Evolutionary conservation across 768 basidiomycete species (phyloP), one percentile per base, ranked within the genome.

Genomic region (Pleurotus cornucopiae): DNA sequence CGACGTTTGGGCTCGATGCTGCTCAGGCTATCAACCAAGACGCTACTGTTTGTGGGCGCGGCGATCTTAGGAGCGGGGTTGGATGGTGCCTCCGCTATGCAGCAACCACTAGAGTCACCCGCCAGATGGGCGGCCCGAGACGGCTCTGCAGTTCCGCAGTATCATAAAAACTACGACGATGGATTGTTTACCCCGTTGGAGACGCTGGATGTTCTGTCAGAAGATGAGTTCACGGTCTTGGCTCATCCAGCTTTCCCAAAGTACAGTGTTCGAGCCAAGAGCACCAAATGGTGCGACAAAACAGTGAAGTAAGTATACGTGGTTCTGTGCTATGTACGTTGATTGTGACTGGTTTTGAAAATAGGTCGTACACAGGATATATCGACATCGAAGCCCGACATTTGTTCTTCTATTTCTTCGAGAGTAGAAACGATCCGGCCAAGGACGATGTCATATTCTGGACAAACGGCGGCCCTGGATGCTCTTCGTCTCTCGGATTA

Each of bases 331-430:
- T 44, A 11, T 25, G n/a, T 16, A 37, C 37, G 23, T 11, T 12
- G 21, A 26, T 25, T n/a, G 5, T 9, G n/a, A 25, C 47, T 11
- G 18, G 1, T 13, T 34, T 49, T 46, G 4, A 30, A 14, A 41
- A 6, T 21, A 78, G 76, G 16, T 63, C 70, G 9, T 80, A 74
- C 63, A 76, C 76, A 0, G 79, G 80, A 5, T 79, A 80, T 60
- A 75, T 80, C 53, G 80, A 80, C 61, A 68, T 75, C 46, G 67
- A 76, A 52, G 76, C 75, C 6, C 70, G 76, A 18, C 79, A 79
- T 47, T 37, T 80, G 4, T 78, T 78, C 60, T 82, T 82, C 71
- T 81, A 80, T 68, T 83, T 81, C 62, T 84, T 83, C 64, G 80
- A 84, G 64, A 77, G 75, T 46, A 67, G 81, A 51, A 71, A 63